phyloP scores from a whole-genome alignment of 805 yeast genomes.

The Starmerella kuoi region DNA sequence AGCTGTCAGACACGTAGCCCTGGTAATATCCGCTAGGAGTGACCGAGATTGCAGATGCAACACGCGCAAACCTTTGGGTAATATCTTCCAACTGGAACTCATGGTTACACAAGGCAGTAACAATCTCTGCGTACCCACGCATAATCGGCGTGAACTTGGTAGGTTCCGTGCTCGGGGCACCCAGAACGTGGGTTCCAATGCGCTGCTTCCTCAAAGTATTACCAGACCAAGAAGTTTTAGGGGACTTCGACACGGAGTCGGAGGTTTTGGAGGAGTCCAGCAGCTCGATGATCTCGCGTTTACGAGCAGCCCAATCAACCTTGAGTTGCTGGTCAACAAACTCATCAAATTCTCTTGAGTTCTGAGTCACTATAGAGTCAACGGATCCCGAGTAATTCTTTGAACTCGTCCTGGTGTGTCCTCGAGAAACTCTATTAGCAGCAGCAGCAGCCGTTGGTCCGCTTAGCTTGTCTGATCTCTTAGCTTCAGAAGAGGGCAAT shows the following conservation, averaged over 20 bases:
- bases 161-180: conserved; percentile 10
- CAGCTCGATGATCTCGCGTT: conserved; percentile 58
- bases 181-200: conserved; percentile 4
- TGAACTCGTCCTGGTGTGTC: conserved; percentile 19
- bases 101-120: conserved; percentile 12
- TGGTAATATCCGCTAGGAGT: background rate
- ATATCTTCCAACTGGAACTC: conserved; percentile 14
- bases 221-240: background rate
- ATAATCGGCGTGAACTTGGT: conserved; percentile 11
- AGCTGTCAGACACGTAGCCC: conserved; percentile 15
- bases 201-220: background rate
- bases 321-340: conserved; percentile 61
- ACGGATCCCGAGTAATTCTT: conserved; percentile 52
- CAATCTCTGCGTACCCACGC: conserved; percentile 15
- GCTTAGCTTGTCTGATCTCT: background rate
- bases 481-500: conserved; percentile 1
- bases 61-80: conserved; percentile 9
- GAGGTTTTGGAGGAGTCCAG: conserved; percentile 35
- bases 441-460: too few relatives aligned
- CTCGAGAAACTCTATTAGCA: background rate
- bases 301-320: conserved; percentile 73
- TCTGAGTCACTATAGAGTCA: conserved; percentile 60
- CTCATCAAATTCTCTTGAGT: conserved; percentile 72
- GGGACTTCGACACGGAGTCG: background rate
- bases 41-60: background rate